Evolutionary conservation across 1,284 basidiomycete species (phyloP), one percentile per base, ranked within the genome.

Genomic region (Lignosus rhinocerotis): DNA sequence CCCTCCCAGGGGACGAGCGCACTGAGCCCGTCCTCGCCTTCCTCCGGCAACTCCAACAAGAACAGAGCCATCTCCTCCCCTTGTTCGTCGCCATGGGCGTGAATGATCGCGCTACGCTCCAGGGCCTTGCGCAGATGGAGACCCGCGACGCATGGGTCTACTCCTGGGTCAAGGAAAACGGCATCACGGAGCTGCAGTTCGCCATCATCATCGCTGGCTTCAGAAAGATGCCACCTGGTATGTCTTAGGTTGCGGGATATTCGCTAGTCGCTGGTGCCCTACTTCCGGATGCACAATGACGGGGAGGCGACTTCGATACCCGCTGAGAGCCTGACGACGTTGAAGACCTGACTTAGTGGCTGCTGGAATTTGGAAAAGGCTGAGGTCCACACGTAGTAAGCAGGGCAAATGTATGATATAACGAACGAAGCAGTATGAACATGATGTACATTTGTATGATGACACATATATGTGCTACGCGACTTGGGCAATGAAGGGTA

Each of bases 141-240:
- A 32, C 14, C 16, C 48, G 58, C 14, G 39, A 55, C 34, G 14
- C 5, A 39, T 53, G 50, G 50, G 14, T 64, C 21, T 39, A 50
- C 17, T 17, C 21, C 1, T 50, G 51, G 47, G 56, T 59, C 10
- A 51, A 41, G 21, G 32, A 45, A 42, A 44, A 41, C 1, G 19
- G 7, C 5, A 51, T 61, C 59, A 55, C 46, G 3, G 48, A 55
- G 50, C 36, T 61, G 17, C 56, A 64, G 55, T 54, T 59, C 51
- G 33, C 17, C 5, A 17, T 44, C 31, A 32, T 64, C 43, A 16
- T n/a, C 6, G 38, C 21, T 7, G 59, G 62, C 5, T 42, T 64
- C 21, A 17, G 25, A n/a, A 33, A 12, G 31, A 33, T 34, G 41
- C 11, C 17, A 16, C 11, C 0, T 8, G 33, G 25, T 25, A 25